Evolutionary conservation across 1,284 basidiomycete genomes (phyloP), one percentile per base, ranked within the genome.

Genomic region (Exsudoporus floridanus): DNA sequence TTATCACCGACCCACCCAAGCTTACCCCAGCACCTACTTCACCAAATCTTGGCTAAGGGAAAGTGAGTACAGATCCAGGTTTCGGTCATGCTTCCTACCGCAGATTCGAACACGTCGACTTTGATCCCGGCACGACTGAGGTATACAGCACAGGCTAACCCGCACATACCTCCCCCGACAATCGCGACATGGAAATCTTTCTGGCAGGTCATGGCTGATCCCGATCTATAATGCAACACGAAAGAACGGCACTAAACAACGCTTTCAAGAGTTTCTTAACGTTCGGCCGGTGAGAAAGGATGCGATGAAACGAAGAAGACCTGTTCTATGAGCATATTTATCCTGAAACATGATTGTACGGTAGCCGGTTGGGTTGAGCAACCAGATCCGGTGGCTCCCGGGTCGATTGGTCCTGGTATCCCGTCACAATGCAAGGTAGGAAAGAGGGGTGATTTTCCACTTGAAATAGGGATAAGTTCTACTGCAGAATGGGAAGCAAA

Each of bases 11-110:
- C 42, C n/a, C 52, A 79, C 81, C 81, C 38, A 84, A 53, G 14
- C 74, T 77, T 31, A 83, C 74, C 0, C 80, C 80, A 19, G 81
- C 79, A 7, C 80, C 80, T 36, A 82, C 73, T 60, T 81, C 77
- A 21, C 71, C 73, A 54, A 80, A 80, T 45, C 72, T 68, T 6
- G 74, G 55, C 77, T 78, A 45, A 49, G 36, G 50, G 34, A 54
- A 51, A 10, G 18, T 52, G n/a, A 57, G 37, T 28, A 19, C 8
- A 21, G 10, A 34, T 21, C 10, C 21, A 28, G n/a, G n/a, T 21
- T 34, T 42, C 13, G n/a, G 34, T 4, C 40, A 23, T 43, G 12
- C 18, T 13, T 42, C 56, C 50, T 51, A 73, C 78, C 42, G 80
- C 75, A 50, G 79, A 73, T 63, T 83, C 81, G 55, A 80, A 83